Conservation (phyloP, 1,139 yeast species). For the Lipomyces yarrowii region DNA sequence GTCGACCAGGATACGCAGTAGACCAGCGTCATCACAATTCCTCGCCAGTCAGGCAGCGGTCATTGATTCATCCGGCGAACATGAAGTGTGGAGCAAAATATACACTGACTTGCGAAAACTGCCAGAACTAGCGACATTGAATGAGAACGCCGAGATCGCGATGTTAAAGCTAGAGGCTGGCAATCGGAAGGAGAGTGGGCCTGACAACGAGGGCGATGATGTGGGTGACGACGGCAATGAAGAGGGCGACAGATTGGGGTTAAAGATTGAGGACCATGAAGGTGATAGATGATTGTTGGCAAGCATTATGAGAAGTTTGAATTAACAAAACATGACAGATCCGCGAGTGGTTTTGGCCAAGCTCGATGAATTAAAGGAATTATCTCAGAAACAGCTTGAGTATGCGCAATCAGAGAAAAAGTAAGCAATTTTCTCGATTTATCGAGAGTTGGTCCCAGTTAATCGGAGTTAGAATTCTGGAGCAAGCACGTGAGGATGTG, state of each 20-base stretch:
- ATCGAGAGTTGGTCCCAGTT: neutral
- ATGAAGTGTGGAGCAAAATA: constrained; percentile 29
- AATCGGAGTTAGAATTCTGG: constrained; percentile 21
- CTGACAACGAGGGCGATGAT: neutral
- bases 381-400: constrained; percentile 21
- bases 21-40: constrained; percentile 15
- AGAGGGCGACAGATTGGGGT: constrained; percentile 1
- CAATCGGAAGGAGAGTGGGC: neutral
- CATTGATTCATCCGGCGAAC: constrained; percentile 23
- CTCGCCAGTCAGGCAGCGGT: neutral
- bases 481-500: constrained; percentile 32
- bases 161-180: constrained; percentile 10
- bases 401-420: constrained; percentile 18
- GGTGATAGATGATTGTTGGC: constrained; percentile 12
- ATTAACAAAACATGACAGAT: neutral
- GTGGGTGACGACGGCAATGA: neutral
- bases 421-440: constrained; percentile 3
- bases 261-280: constrained; percentile 11
- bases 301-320: neutral
- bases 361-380: constrained; percentile 18
- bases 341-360: constrained; percentile 11
- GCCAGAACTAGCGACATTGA: constrained; percentile 15
- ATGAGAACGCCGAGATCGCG: constrained; percentile 6
- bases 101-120: constrained; percentile 13
- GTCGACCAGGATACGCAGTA: constrained; percentile 23